Conservation (phyloP, 2,329 filamentous ascomycete genomes). For the Colletotrichum nymphaeae region DNA sequence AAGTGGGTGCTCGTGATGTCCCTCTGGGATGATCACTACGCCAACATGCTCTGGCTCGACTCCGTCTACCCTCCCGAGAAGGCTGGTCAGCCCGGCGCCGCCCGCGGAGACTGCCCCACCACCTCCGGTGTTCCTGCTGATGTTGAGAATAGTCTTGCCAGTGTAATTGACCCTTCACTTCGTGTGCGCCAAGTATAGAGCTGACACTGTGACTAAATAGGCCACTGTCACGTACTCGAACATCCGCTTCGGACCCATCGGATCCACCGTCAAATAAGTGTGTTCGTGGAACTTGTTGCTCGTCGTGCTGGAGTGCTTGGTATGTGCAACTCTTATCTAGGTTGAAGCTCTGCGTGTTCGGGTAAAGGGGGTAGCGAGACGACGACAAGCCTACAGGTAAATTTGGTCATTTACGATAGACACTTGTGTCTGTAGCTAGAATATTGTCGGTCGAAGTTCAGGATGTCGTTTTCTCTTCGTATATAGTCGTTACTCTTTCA, state of each 20-base stretch:
- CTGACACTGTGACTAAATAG: conserved; percentile 18
- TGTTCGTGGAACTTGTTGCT: neutral
- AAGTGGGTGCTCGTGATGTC: conserved; percentile 75
- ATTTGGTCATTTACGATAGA: neutral
- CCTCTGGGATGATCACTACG: conserved; percentile 65
- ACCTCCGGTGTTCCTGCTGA: conserved; percentile 41
- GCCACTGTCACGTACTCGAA: conserved; percentile 59
- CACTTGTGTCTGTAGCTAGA: neutral
- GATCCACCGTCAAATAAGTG: conserved; percentile 48
- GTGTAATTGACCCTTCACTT: conserved; percentile 26
- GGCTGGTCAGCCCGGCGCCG: conserved; percentile 40
- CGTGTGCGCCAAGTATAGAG: neutral
- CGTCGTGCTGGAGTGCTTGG: neutral
- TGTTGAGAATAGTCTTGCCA: conserved; percentile 36
- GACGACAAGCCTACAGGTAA: neutral
- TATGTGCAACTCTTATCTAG: neutral
- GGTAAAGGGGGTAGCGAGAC: neutral
- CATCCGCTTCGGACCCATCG: conserved; percentile 58
- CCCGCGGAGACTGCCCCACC: conserved; percentile 40
- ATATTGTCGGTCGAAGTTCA: neutral
- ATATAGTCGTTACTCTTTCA: neutral
- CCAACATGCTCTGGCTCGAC: conserved; percentile 79
- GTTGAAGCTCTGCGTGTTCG: neutral
- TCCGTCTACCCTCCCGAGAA: conserved; percentile 61
- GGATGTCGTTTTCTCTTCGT: neutral